These are phyloP conservation scores for Colletotrichum liaoningense DNA, from an alignment of 2,329 filamentous ascomycete species.

Conservation along the genomic window DNA sequence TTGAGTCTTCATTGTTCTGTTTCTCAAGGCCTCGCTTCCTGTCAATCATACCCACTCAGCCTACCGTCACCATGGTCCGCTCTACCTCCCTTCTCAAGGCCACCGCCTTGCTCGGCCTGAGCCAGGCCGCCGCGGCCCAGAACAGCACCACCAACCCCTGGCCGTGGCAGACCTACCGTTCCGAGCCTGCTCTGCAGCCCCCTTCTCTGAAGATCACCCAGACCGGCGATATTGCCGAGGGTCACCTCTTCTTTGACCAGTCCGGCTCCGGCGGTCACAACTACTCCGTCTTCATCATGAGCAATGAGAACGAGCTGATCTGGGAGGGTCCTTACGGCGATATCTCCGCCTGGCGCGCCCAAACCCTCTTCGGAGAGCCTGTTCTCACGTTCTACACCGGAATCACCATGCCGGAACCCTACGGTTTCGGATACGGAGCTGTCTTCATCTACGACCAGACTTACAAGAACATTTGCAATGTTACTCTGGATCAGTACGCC, in stretches of 20 bases:
- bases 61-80: constrained; percentile 1
- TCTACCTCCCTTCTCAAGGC: not conserved
- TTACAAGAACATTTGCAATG: constrained; percentile 40
- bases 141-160: constrained; percentile 19
- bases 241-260: constrained; percentile 43
- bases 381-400: constrained; percentile 47
- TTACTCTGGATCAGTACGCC: constrained; percentile 10
- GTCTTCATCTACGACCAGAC: constrained; percentile 44
- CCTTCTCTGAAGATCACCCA: constrained; percentile 18
- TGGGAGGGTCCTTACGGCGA: constrained; percentile 40
- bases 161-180: constrained; percentile 29
- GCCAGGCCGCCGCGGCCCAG: not conserved
- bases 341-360: constrained; percentile 41
- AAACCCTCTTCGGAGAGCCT: constrained; percentile 43
- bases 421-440: constrained; percentile 46
- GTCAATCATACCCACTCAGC: not conserved
- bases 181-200: constrained; percentile 19
- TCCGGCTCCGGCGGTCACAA: constrained; percentile 29
- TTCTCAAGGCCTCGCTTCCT: not conserved
- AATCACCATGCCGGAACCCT: constrained; percentile 39
- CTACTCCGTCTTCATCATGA: constrained; percentile 40
- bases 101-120: not conserved
- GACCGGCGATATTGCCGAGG: constrained; percentile 38
- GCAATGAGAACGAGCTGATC: constrained; percentile 44
- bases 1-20: too few species aligned